Conservation (phyloP, 441 rosid species). For the Bocquillonia castaneifolia region DNA sequence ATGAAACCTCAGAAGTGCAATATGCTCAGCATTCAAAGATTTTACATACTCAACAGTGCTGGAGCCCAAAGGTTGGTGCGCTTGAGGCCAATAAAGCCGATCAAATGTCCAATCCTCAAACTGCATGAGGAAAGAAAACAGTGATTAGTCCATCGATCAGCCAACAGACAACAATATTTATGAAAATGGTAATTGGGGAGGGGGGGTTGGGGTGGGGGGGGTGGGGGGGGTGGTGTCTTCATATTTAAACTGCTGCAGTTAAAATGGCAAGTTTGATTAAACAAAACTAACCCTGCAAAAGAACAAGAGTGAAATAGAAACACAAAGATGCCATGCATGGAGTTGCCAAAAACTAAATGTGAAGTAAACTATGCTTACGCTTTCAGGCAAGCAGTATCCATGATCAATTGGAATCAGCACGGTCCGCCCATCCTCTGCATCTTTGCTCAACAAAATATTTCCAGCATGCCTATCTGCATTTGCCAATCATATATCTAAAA, state of each 20-base stretch:
- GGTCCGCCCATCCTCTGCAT: conserved; percentile 34
- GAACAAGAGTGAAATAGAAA: not conserved
- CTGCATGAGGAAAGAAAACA: conserved; percentile 29
- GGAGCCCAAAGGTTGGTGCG: conserved; percentile 48
- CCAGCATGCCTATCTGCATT: conserved; percentile 87
- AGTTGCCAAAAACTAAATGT: not conserved
- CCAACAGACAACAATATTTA: not conserved
- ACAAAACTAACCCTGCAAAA: not conserved
- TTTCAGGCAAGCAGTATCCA: conserved; percentile 82
- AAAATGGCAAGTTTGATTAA: conserved; percentile 10
- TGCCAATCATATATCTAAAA: conserved; percentile 70
- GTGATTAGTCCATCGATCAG: not conserved
- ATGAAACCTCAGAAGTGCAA: conserved; percentile 48
- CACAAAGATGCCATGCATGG: not conserved
- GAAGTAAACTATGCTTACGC: conserved; percentile 40
- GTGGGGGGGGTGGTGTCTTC: no score
- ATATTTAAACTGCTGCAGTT: conserved; percentile 8
- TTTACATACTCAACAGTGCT: conserved; percentile 55
- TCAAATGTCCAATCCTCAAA: conserved; percentile 86
- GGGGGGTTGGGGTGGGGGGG: no score
- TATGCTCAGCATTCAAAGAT: conserved; percentile 76
- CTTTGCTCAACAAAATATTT: conserved; percentile 52
- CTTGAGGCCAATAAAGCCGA: conserved; percentile 90
- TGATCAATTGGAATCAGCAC: conserved; percentile 76
- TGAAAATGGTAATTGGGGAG: not conserved